Percentiles rank a stretch among this genome's conserved stretches.
phyloP scores from a whole-genome alignment of 192 early-diverging fungal genomes.

The Chytriomyces sp. region DNA sequence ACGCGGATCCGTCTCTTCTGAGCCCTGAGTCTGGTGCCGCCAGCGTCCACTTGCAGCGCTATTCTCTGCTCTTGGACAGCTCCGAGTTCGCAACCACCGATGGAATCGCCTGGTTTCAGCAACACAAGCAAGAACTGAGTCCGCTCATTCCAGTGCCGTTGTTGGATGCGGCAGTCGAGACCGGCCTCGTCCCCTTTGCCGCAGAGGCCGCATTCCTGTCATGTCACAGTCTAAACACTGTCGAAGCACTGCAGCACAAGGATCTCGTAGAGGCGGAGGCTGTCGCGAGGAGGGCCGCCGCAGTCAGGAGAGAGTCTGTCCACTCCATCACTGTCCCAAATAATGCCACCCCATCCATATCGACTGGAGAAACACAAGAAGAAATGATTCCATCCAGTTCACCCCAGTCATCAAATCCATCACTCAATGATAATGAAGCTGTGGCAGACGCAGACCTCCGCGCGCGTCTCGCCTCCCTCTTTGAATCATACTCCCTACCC shows the following conservation, averaged over 20 bases:
- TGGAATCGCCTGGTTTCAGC: not conserved
- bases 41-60: not conserved
- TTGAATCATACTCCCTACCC: constrained; percentile 5
- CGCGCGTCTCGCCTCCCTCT: not conserved
- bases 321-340: too few species aligned
- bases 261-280: constrained; percentile 1
- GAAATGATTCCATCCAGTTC: not conserved
- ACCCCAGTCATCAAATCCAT: not conserved
- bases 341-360: too few species aligned
- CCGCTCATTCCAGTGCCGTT: not conserved
- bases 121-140: not conserved
- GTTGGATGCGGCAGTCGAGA: not conserved
- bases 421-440: not conserved
- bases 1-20: too few species aligned
- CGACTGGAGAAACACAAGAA: not conserved
- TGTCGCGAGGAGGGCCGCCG: not conserved
- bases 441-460: not conserved
- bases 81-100: not conserved
- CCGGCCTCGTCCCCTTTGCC: not conserved
- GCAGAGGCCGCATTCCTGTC: not conserved
- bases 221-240: not conserved
- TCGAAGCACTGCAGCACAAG: not conserved
- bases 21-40: not conserved
- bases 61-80: not conserved
- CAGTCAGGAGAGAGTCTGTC: too few species aligned